These are phyloP conservation scores for Maudiozyma bulderi DNA, from an alignment of 805 yeast genomes.

Conservation along the genomic window DNA sequence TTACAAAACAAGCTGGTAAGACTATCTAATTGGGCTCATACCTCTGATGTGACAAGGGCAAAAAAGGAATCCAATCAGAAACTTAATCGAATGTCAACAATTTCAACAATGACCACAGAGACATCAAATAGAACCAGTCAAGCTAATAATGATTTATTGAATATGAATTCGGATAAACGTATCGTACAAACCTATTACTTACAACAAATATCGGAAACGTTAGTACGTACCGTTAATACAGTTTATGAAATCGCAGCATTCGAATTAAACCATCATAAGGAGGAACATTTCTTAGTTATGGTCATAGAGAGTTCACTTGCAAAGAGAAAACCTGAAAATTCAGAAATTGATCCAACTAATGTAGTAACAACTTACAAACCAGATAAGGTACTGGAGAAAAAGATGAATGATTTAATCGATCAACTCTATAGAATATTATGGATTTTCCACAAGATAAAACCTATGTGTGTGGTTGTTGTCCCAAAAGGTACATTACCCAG, in stretches of 20 bases:
- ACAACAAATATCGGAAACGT: slow-evolving; percentile 74
- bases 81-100: not conserved
- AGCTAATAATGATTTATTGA: not conserved
- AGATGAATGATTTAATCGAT: slow-evolving; percentile 26
- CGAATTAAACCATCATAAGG: slow-evolving; percentile 40
- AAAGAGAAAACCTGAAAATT: slow-evolving; percentile 3
- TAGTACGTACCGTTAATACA: slow-evolving; percentile 71
- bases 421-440: slow-evolving; percentile 29
- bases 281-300: slow-evolving; percentile 75
- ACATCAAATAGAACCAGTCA: not conserved
- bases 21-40: slow-evolving; percentile 29
- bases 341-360: slow-evolving; percentile 1
- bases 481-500: slow-evolving; percentile 78
- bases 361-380: slow-evolving; percentile 7
- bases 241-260: slow-evolving; percentile 88
- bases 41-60: slow-evolving; percentile 22
- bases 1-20: slow-evolving; percentile 43
- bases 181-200: slow-evolving; percentile 52
- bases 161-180: slow-evolving; percentile 7
- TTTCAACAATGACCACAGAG: not conserved
- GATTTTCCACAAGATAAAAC: slow-evolving; percentile 59
- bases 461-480: slow-evolving; percentile 73
- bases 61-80: slow-evolving; percentile 4
- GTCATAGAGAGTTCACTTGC: slow-evolving; percentile 67
- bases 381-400: slow-evolving; percentile 17